Percentiles rank a stretch among this genome's conserved stretches.
Conservation (phyloP, 1,139 yeast species). For the Geotrichum reessii region DNA sequence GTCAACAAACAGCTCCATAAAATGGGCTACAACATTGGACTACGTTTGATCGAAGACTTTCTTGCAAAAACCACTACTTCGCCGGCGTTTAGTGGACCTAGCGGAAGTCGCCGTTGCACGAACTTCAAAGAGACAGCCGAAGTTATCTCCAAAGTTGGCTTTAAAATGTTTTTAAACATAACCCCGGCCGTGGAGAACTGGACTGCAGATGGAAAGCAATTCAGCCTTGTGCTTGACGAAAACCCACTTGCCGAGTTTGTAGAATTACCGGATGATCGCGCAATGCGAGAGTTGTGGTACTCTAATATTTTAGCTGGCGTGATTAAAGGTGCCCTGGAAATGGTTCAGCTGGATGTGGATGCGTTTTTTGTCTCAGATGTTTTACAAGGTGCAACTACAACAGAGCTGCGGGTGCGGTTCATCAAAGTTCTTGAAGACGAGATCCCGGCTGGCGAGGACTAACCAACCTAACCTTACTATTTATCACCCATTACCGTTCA, state of each 20-base stretch:
- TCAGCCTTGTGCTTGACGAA: constrained; percentile 67
- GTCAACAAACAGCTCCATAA: constrained; percentile 80
- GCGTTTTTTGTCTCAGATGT: constrained; percentile 74
- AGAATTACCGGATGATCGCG: constrained; percentile 76
- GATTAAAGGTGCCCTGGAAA: constrained; percentile 82
- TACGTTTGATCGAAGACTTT: constrained; percentile 87
- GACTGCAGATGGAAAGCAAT: constrained; percentile 69
- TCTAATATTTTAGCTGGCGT: constrained; percentile 89
- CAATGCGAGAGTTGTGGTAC: constrained; percentile 79
- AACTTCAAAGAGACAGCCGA: constrained; percentile 85
- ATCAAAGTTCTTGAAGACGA: constrained; percentile 79
- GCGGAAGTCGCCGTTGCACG: constrained; percentile 76
- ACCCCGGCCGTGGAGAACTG: constrained; percentile 73
- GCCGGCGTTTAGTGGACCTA: constrained; percentile 24
- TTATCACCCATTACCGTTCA: not conserved
- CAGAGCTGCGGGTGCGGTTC: constrained; percentile 72
- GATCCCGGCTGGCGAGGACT: constrained; percentile 95
- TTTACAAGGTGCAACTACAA: constrained; percentile 73
- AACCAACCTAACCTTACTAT: constrained; percentile 15
- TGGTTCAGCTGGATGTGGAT: constrained; percentile 93
- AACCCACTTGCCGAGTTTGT: constrained; percentile 95
- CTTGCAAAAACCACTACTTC: constrained; percentile 49
- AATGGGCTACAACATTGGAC: constrained; percentile 95
- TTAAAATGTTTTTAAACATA: constrained; percentile 79
- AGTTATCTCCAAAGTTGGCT: constrained; percentile 76